Base-by-base conservation (phyloP, 352 stramenopile species). In the Globisporangium iwayamae region DNA sequence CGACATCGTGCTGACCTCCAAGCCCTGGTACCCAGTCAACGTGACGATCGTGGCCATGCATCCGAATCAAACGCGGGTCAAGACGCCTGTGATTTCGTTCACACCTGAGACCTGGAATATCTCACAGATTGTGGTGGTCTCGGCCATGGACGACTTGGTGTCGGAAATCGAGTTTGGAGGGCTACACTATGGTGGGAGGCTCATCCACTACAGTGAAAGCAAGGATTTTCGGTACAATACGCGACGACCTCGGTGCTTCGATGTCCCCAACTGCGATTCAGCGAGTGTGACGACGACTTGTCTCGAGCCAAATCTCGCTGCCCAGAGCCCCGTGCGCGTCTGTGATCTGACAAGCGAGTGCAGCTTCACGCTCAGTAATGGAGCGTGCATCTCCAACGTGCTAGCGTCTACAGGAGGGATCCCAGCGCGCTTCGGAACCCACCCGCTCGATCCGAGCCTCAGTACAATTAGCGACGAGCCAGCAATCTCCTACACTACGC, bases 211-310 rank as follows among this genome's bases (percentile, higher is more conserved):
- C 54, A 76, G 72, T 0, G 65, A 69, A 18, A 93, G 84, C 38
- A 71, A 69, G 28, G 84, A 93, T 56, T 72, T 80, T 10, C 68
- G 82, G 11, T 93, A 93, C 45, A 74, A 86, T 47, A 89, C 84
- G 9, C 68, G 74, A 0, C 77, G 79, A 2, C 84, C 82, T 2
- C 62, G 63, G n/a, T 93, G 84, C 58, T 89, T 83, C 51, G 71
- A 87, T n/a, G 20, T 91, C 0, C 58, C 68, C 3, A 79, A 77
- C 6, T 93, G 84, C 43, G 72, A 88, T 22, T 69, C 69, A 18
- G 13, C 65, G 16, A 28, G 50, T 78, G 14, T 61, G 3, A 66
- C 43, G 2, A 66, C 43, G 1, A 41, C 56, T 1, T 90, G 81
- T 62, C 54, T 89, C 11, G 16, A 64, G 1, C 48, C 62, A 0